These are phyloP conservation scores for Blastobotrys capitulatus DNA, from an alignment of 1,139 yeast genomes.

Conservation along the genomic window DNA sequence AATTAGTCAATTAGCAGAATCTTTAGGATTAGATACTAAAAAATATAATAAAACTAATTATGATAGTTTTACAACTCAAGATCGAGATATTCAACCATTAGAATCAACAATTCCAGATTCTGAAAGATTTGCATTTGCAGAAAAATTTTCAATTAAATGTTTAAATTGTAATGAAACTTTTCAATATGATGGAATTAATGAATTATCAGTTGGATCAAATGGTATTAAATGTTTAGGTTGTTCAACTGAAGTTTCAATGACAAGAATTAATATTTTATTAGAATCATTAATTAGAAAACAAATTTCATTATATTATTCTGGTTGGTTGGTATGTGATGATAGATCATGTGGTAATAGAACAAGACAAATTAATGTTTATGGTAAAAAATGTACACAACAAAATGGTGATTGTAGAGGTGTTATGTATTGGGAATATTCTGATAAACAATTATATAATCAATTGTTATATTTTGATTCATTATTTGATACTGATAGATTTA, in stretches of 20 bases:
- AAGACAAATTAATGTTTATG: slow-evolving; percentile 84
- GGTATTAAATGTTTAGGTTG: slow-evolving; percentile 75
- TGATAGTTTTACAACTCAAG: slow-evolving; percentile 27
- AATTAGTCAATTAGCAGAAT: slow-evolving; percentile 65
- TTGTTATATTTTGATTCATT: slow-evolving; percentile 70
- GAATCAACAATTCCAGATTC: slow-evolving; percentile 78
- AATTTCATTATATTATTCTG: slow-evolving; percentile 73
- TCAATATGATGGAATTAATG: slow-evolving; percentile 58
- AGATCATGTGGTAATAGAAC: slow-evolving; percentile 75
- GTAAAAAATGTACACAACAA: slow-evolving; percentile 71
- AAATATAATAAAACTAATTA: slow-evolving; percentile 35
- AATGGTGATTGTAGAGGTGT: slow-evolving; percentile 75
- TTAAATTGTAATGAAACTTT: slow-evolving; percentile 52
- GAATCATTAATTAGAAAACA: slow-evolving; percentile 66
- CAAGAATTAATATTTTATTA: slow-evolving; percentile 63
- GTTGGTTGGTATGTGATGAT: slow-evolving; percentile 83
- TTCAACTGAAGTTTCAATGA: slow-evolving; percentile 42
- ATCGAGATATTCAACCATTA: slow-evolving; percentile 56
- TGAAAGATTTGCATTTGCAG: slow-evolving; percentile 71
- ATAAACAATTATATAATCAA: slow-evolving; percentile 81
- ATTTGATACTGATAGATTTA: slow-evolving; percentile 80
- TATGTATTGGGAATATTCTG: slow-evolving; percentile 72
- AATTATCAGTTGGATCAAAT: slow-evolving; percentile 51
- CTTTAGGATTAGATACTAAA: slow-evolving; percentile 71
- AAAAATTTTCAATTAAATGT: slow-evolving; percentile 54